A percentile compares a stretch with the other conserved stretches of the same genome.
Evolutionary conservation across 768 basidiomycete genomes (phyloP).

Genomic region (Tricholoma terreum): DNA sequence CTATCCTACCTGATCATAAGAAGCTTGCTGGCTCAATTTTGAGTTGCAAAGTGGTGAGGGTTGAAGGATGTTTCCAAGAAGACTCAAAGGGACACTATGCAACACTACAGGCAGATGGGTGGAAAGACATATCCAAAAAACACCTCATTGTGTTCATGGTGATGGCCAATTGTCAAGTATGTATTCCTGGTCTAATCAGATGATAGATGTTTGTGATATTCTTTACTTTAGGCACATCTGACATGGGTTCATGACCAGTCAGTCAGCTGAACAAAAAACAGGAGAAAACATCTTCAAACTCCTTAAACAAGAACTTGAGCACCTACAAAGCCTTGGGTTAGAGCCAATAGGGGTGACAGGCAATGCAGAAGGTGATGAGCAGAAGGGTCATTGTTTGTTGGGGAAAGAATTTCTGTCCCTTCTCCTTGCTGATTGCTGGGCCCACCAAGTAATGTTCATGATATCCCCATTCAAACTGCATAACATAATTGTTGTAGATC

Average conservation of each 20-base stretch:
- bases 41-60: constrained; percentile 3
- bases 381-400: no score
- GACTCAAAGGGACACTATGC: constrained; percentile 4
- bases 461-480: no score
- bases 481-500: not conserved
- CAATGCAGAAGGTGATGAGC: no score
- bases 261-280: not conserved
- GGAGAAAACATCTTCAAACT: not conserved
- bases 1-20: constrained; percentile 4
- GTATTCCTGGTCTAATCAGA: not conserved
- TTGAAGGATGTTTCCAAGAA: constrained; percentile 12
- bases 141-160: constrained; percentile 22
- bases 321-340: not conserved
- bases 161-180: constrained; percentile 22
- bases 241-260: not conserved
- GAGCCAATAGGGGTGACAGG: not conserved
- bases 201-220: no score
- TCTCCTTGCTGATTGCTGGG: no score
- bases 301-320: not conserved
- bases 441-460: not conserved
- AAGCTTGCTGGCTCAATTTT: constrained; percentile 8
- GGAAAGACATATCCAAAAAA: constrained; percentile 26
- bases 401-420: no score
- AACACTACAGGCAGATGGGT: constrained; percentile 29
- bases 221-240: no score